Evolutionary conservation across 345 rosid genomes (phyloP), one percentile per base, ranked within the genome.

Genomic region (Brassica juncea): DNA sequence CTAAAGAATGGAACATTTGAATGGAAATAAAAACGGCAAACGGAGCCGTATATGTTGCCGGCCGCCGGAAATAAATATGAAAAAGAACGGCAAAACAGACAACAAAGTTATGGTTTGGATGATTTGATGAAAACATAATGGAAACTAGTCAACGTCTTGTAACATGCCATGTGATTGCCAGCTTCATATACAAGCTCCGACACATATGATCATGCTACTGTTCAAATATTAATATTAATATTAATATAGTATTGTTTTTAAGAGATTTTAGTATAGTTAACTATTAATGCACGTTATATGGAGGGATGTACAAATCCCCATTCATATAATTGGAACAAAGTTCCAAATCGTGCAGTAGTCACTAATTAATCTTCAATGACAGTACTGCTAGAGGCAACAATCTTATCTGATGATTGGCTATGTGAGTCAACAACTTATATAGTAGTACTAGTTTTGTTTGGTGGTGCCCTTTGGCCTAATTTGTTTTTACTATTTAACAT

Each of bases 151-250:
- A 80, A 80, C 80, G 76, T 71, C 55, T 62, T 65, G 64, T 75
- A 80, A 84, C 91, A 86, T 68, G 37, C 88, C 92, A 90, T 85
- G 95, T 90, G 93, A 82, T 68, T 77, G 88, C 87, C 92, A 86
- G 84, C 92, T 73, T 66, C 73, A 70, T 11, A 74, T 54, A 75
- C 57, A 74, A 52, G 64, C 72, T 59, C 80, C 64, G 73, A 75
- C 83, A 75, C 19, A 68, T 65, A 70, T 71, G 63, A 68, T 74
- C 83, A 69, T 58, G 69, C 55, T 0, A 72, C 62, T 30, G 11
- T 47, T 58, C 49, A 19, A 34, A 52, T 71, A 64, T 4, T 66
- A 72, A 1, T 71, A 64, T 4, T 66, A 72, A 1, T 64, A 39
- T 23, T 28, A 6, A 19, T 57, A 23, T 58, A 57, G 27, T 57